A percentile compares a stretch with the other conserved stretches of the same genome.
Evolutionary conservation across 75 land plant species (phyloP).

Genomic region (Sequoiadendron giganteum): DNA sequence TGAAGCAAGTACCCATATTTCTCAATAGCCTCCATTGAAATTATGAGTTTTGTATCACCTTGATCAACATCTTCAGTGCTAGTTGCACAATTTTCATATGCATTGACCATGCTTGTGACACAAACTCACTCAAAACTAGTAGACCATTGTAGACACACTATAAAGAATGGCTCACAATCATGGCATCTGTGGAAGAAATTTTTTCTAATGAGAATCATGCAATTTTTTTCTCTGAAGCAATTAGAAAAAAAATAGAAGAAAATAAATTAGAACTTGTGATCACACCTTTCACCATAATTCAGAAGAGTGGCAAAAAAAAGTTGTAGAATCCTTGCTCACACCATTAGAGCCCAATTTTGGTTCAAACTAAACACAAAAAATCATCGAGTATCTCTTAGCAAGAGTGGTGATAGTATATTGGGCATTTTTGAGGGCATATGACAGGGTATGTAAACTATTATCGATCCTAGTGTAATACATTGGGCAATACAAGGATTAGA

Average conservation of each 20-base stretch:
- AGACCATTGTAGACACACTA: conserved; percentile 82
- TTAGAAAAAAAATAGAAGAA: neutral
- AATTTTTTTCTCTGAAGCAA: neutral
- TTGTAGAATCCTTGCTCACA: conserved; percentile 54
- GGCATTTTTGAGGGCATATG: too few relatives aligned
- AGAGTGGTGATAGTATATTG: too few relatives aligned
- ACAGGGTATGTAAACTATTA: neutral
- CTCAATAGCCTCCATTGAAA: conserved; percentile 18
- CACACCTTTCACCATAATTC: conserved; percentile 88
- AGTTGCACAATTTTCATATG: conserved; percentile 1
- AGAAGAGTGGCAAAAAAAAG: conserved; percentile 35
- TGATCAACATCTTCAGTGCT: conserved; percentile 3
- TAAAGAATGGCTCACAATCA: conserved; percentile 71
- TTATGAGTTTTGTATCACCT: conserved; percentile 13
- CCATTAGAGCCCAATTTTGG: conserved; percentile 40
- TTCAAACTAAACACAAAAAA: conserved; percentile 51
- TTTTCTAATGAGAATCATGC: neutral
- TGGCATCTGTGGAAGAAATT: conserved; percentile 49
- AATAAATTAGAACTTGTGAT: neutral
- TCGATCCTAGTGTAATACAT: neutral
- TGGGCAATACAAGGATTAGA: neutral
- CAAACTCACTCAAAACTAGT: conserved; percentile 69
- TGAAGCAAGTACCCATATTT: conserved; percentile 54
- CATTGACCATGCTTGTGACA: conserved; percentile 39
- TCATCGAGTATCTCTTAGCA: neutral